These are phyloP conservation scores for Chaetomium sp. DNA, from an alignment of 2,329 filamentous ascomycete genomes.

Conservation along the genomic window DNA sequence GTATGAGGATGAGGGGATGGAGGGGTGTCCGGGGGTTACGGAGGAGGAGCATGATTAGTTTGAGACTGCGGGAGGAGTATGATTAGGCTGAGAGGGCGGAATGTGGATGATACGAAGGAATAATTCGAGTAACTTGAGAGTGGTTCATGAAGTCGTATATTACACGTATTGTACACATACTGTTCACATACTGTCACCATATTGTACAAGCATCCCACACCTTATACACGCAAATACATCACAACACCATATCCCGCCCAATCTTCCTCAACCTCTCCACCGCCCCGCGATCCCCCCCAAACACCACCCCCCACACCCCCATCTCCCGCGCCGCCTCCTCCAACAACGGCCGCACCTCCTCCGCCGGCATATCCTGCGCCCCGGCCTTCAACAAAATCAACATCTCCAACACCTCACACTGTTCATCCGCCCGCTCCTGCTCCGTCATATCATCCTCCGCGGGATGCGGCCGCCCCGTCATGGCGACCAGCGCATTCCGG, in stretches of 20 bases:
- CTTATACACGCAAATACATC: conserved; percentile 5
- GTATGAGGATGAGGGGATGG: conserved; percentile 69
- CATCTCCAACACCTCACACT: conserved; percentile 23
- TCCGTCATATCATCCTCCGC: conserved; percentile 17
- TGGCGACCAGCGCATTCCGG: conserved; percentile 11
- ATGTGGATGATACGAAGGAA: too few relatives aligned
- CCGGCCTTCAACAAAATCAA: conserved; percentile 22
- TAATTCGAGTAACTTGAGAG: too few relatives aligned
- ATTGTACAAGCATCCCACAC: not conserved
- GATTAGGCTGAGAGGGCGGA: too few relatives aligned
- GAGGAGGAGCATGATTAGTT: conserved; percentile 73
- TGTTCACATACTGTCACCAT: too few relatives aligned
- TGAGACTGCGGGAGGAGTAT: not conserved
- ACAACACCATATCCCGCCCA: not conserved
- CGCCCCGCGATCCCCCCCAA: conserved; percentile 17
- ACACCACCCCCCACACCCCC: conserved; percentile 25
- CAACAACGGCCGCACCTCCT: conserved; percentile 18
- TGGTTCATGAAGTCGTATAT: too few relatives aligned
- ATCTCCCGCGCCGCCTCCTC: conserved; percentile 25
- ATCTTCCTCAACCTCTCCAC: conserved; percentile 16
- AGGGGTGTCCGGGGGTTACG: conserved; percentile 78
- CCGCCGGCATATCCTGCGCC: conserved; percentile 8
- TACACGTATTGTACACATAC: too few relatives aligned
- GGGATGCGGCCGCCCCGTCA: conserved; percentile 2
- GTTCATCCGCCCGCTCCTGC: conserved; percentile 23